Evolutionary conservation across 176 grass and related monocot species (phyloP), one percentile per base, ranked within the genome.

Genomic region (Microstegium vimineum): DNA sequence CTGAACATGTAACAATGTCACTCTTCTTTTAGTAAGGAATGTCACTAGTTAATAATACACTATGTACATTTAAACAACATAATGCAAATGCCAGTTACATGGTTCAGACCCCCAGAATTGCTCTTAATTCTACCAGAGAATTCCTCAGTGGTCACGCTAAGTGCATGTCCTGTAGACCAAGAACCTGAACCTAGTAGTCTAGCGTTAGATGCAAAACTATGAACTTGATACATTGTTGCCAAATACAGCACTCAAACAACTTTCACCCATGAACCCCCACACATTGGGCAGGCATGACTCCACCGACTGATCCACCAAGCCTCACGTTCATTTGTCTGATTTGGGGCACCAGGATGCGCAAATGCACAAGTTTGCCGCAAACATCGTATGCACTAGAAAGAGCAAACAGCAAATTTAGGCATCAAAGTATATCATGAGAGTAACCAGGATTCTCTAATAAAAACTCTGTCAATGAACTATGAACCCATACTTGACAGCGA

Each of bases 311-410:
- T 92, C 92, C 92, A 99, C 89, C 89, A 99, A 4, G 96, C 91
- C 78, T 99, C 96, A 4, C 82, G 89, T 49, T 94, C 96, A 82
- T 95, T 95, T 3, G 83, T 22, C 23, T 60, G 81, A 75, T 71
- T 89, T 12, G 62, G 47, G 57, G 37, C 82, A 80, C 87, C 90
- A 34, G 91, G 89, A 54, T 81, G 91, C 8, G 89, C 87, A 85
- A 99, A 93, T 85, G 96, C 96, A 78, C 91, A 94, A 7, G 96
- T 99, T 80, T 99, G 96, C 40, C 96, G 89, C 76, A 99, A 88
- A 69, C 96, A 99, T 64, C 96, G 86, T 77, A 99, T 59, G 82
- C 96, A 99, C 96, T 99, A 83, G 79, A 89, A 36, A 79, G 68
- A 74, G 30, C 18, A 46, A 72, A 30, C n/a, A 62, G 9, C 2